Percentiles rank a stretch among this genome's conserved stretches.
Conservation (phyloP, 1,284 basidiomycete species). For the Gymnopus androsaceus region DNA sequence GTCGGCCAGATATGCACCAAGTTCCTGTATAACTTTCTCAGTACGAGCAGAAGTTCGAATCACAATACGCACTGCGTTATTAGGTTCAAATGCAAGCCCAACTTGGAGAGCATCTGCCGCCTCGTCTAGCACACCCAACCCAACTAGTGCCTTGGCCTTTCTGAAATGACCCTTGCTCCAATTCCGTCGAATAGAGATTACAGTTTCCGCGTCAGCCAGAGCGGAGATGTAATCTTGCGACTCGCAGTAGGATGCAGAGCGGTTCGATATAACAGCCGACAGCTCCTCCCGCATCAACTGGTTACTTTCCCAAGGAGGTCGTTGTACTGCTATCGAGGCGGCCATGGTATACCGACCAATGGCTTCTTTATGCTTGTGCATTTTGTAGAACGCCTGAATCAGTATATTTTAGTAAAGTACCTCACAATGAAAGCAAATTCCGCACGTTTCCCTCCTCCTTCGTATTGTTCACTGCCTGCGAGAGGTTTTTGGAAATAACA, state of each 20-base stretch:
- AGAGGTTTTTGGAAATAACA: slow-evolving; percentile 74
- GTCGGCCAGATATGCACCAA: slow-evolving; percentile 32
- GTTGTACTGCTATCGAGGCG: slow-evolving; percentile 77
- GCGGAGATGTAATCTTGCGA: slow-evolving; percentile 80
- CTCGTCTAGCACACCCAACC: slow-evolving; percentile 71
- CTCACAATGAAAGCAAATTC: slow-evolving; percentile 13
- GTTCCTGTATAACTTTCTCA: slow-evolving; percentile 26
- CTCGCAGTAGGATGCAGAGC: slow-evolving; percentile 84
- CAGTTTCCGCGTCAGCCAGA: slow-evolving; percentile 88
- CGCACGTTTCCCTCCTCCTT: slow-evolving; percentile 92
- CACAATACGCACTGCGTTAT: slow-evolving; percentile 61
- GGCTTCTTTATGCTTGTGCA: slow-evolving; percentile 72
- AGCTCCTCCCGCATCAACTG: slow-evolving; percentile 87
- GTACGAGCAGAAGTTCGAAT: not conserved
- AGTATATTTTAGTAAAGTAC: slow-evolving; percentile 6
- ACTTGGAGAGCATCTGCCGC: slow-evolving; percentile 82
- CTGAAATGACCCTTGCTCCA: slow-evolving; percentile 98
- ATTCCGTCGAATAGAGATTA: slow-evolving; percentile 80
- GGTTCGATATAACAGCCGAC: slow-evolving; percentile 86
- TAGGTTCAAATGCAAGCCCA: slow-evolving; percentile 89
- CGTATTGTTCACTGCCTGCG: slow-evolving; percentile 69
- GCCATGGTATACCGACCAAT: slow-evolving; percentile 86
- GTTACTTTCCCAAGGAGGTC: slow-evolving; percentile 90
- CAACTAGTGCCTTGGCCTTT: slow-evolving; percentile 85
- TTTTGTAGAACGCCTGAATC: slow-evolving; percentile 77